Evolutionary conservation across 306 rosid species (phyloP).

Genomic region (Prosopis cineraria): DNA sequence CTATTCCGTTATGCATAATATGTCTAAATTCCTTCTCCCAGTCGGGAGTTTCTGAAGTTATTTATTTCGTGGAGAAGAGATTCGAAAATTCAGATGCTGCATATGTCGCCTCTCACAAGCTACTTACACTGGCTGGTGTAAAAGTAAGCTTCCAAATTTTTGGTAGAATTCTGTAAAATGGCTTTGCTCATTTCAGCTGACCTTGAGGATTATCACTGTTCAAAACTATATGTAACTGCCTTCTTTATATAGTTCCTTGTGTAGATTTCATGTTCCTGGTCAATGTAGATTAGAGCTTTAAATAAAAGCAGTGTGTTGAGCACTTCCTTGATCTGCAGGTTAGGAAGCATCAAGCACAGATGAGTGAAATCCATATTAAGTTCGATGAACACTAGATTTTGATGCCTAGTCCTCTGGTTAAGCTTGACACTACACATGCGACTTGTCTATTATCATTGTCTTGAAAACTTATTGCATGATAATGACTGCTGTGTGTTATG

Average conservation of each 20-base stretch:
- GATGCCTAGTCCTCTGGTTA: background rate
- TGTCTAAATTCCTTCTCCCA: slow-evolving; percentile 43
- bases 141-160: slow-evolving; percentile 53
- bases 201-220: slow-evolving; percentile 10
- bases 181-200: slow-evolving; percentile 2
- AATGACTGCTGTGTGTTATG: background rate
- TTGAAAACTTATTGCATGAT: background rate
- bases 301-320: slow-evolving; percentile 12
- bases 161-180: background rate
- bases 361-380: slow-evolving; percentile 60
- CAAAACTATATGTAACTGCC: slow-evolving; percentile 9
- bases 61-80: slow-evolving; percentile 84
- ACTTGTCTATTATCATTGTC: background rate
- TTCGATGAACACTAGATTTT: slow-evolving; percentile 64
- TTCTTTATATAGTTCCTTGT: slow-evolving; percentile 10
- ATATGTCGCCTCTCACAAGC: slow-evolving; percentile 77
- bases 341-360: slow-evolving; percentile 73
- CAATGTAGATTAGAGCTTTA: background rate
- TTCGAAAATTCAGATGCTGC: slow-evolving; percentile 59
- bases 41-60: slow-evolving; percentile 88
- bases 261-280: slow-evolving; percentile 20
- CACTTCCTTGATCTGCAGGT: slow-evolving; percentile 55
- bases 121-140: slow-evolving; percentile 87
- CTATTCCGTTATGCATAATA: background rate
- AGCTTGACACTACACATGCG: background rate